Conservation (phyloP, 1,284 basidiomycete species). For the Prillingera fragicola region DNA sequence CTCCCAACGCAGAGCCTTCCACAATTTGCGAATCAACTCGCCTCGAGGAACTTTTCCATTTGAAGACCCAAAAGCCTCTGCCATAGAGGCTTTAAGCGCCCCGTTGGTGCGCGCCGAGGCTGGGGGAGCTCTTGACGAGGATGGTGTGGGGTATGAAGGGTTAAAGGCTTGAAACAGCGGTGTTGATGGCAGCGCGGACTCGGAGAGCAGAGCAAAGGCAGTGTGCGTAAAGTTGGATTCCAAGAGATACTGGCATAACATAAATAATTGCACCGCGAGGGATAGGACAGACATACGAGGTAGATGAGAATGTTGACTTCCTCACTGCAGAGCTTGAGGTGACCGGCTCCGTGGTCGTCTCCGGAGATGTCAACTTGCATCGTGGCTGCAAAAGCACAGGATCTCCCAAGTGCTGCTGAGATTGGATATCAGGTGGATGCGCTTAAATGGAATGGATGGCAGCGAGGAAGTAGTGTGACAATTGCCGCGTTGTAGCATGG, state of each 20-base stretch:
- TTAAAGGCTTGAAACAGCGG: constrained; percentile 41
- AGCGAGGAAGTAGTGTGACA: too few relatives aligned
- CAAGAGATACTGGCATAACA: constrained; percentile 36
- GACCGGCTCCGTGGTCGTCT: constrained; percentile 13
- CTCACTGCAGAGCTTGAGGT: constrained; percentile 32
- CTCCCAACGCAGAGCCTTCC: constrained; percentile 44
- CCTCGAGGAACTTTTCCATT: constrained; percentile 30
- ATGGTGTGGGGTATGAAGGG: constrained; percentile 26
- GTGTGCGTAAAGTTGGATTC: constrained; percentile 45
- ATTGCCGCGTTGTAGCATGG: too few relatives aligned
- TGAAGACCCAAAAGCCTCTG: constrained; percentile 7
- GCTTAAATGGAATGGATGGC: too few relatives aligned
- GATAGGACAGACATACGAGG: constrained; percentile 22
- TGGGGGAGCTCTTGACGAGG: background rate
- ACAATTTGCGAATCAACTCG: constrained; percentile 40
- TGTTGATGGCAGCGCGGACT: constrained; percentile 36
- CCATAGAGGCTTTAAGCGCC: background rate
- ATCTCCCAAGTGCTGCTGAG: too few relatives aligned
- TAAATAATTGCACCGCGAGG: background rate
- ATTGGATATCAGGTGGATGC: too few relatives aligned
- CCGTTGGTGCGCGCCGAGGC: constrained; percentile 12
- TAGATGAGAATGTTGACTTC: constrained; percentile 47
- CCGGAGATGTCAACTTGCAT: background rate
- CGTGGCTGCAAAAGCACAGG: too few relatives aligned
- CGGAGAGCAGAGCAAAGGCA: constrained; percentile 39